Conservation (phyloP, 768 basidiomycete genomes). For the Trametes coccinea region DNA sequence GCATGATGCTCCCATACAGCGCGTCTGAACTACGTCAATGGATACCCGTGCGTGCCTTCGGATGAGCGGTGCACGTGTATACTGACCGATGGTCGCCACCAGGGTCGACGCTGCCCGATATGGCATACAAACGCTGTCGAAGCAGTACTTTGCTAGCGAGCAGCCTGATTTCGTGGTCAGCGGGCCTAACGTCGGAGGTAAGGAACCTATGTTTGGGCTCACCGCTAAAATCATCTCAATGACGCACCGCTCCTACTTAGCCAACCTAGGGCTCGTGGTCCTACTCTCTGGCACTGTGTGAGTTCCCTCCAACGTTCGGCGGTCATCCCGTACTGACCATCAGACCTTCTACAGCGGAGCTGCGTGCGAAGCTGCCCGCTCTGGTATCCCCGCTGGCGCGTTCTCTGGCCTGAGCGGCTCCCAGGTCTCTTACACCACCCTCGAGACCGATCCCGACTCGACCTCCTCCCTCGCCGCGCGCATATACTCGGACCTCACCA, state of each 20-base stretch:
- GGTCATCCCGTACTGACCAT: neutral
- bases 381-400: conserved; percentile 52
- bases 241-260: neutral
- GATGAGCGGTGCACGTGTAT: neutral
- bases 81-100: neutral
- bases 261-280: conserved; percentile 27
- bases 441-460: conserved; percentile 37
- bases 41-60: conserved; percentile 31
- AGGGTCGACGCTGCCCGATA: conserved; percentile 33
- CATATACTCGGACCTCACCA: conserved; percentile 45
- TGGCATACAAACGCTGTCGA: conserved; percentile 49
- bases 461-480: conserved; percentile 39
- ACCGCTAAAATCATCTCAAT: neutral
- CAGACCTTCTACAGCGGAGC: conserved; percentile 41
- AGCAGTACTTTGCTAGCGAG: conserved; percentile 38
- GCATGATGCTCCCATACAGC: conserved; percentile 17
- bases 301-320: neutral
- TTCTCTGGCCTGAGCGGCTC: conserved; percentile 46
- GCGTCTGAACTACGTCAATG: conserved; percentile 39
- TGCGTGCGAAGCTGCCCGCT: conserved; percentile 47
- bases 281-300: conserved; percentile 33
- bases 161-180: conserved; percentile 46
- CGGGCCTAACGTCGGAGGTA: conserved; percentile 38
- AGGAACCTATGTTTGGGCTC: neutral
- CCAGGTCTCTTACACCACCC: conserved; percentile 53